Percentiles rank a stretch among this genome's conserved stretches.
Conservation (phyloP, 164 flowering plant genomes). For the Vitis cinerea region DNA sequence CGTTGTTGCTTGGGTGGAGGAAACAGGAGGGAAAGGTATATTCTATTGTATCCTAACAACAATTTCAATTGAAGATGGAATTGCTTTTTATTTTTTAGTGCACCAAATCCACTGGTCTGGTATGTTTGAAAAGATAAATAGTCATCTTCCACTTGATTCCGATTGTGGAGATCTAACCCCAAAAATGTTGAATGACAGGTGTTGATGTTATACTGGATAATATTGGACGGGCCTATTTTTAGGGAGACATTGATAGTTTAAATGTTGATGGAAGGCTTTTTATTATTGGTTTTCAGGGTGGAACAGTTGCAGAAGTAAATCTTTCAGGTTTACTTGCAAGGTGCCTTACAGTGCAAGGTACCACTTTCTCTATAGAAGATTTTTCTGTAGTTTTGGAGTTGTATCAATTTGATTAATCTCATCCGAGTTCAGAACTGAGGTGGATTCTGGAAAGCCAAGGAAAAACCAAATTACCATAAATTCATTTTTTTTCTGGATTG, state of each 20-base stretch:
- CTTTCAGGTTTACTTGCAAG: constrained; percentile 52
- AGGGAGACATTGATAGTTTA: constrained; percentile 72
- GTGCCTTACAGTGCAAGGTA: constrained; percentile 96
- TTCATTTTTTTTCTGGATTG: too few species aligned
- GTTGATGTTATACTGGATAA: constrained; percentile 91
- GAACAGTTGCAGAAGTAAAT: constrained; percentile 49
- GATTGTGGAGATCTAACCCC: too few species aligned
- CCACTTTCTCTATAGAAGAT: too few species aligned
- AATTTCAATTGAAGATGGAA: not conserved
- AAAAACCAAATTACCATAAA: too few species aligned
- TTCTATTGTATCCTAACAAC: not conserved
- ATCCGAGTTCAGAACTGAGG: too few species aligned
- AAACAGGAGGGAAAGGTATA: constrained; percentile 84
- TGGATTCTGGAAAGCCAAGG: too few species aligned
- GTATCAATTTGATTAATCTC: too few species aligned
- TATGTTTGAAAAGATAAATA: too few species aligned
- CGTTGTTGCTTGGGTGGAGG: constrained; percentile 85
- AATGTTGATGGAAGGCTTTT: constrained; percentile 85
- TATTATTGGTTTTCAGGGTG: constrained; percentile 57
- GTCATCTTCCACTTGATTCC: too few species aligned
- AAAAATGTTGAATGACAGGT: constrained; percentile 33
- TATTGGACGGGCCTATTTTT: constrained; percentile 77
- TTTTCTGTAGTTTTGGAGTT: too few species aligned
- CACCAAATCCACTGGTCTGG: too few species aligned
- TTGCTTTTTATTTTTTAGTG: constrained; percentile 1